These are phyloP conservation scores for Porphyrellus sp. DNA, from an alignment of 1,284 basidiomycete species.

Conservation along the genomic window DNA sequence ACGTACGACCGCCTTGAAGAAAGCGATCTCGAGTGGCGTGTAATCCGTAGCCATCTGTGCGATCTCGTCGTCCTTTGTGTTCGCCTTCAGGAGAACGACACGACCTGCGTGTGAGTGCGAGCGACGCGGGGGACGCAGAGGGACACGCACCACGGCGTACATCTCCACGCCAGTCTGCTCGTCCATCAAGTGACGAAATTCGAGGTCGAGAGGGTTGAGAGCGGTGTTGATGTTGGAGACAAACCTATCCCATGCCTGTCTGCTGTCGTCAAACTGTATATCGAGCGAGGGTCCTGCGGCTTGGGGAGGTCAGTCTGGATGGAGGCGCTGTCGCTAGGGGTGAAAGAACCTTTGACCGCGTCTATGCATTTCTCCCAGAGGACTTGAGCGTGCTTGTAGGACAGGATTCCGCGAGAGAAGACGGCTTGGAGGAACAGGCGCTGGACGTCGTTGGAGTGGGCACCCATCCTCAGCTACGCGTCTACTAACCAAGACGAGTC, in stretches of 20 bases:
- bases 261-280: conserved; percentile 42
- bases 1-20: conserved; percentile 76
- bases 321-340: neutral
- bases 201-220: conserved; percentile 67
- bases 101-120: neutral
- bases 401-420: conserved; percentile 64
- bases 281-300: conserved; percentile 51
- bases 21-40: conserved; percentile 69
- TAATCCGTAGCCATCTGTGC: conserved; percentile 84
- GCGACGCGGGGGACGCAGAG: neutral
- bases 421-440: conserved; percentile 75
- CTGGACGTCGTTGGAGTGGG: conserved; percentile 57
- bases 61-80: conserved; percentile 71
- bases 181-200: conserved; percentile 61
- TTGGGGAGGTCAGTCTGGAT: conserved; percentile 27
- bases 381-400: conserved; percentile 56
- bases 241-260: conserved; percentile 58
- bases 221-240: conserved; percentile 55
- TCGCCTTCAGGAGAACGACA: conserved; percentile 49
- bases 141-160: conserved; percentile 59
- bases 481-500: conserved; percentile 12
- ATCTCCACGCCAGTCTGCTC: conserved; percentile 61
- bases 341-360: conserved; percentile 54
- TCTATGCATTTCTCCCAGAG: conserved; percentile 67
- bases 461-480: conserved; percentile 35